Conservation (phyloP, 148 eudicot genomes). For the Salicornia ramosissima region DNA sequence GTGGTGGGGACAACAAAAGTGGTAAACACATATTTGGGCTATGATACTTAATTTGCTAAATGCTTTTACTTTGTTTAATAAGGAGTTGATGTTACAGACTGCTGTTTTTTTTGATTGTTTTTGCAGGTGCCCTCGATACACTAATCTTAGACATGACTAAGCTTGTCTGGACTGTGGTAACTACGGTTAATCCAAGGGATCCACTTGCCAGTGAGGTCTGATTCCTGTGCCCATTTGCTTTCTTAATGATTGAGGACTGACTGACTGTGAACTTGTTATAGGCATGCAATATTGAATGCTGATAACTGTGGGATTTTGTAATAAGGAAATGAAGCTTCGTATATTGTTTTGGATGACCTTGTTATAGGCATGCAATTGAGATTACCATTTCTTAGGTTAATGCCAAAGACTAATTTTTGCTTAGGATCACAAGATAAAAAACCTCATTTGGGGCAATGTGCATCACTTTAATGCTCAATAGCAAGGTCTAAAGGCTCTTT, state of each 20-base stretch:
- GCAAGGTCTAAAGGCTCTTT: background rate
- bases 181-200: slow-evolving; percentile 65
- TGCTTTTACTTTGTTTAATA: background rate
- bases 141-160: slow-evolving; percentile 71
- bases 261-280: background rate
- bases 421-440: background rate
- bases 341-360: background rate
- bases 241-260: background rate
- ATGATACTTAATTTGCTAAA: background rate
- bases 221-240: slow-evolving; percentile 14
- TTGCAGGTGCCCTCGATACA: slow-evolving; percentile 78
- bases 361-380: background rate
- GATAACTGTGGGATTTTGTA: background rate
- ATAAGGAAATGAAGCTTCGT: no score
- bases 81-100: background rate
- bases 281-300: background rate
- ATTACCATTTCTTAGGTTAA: background rate
- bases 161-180: slow-evolving; percentile 59
- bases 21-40: slow-evolving; percentile 33
- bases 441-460: background rate
- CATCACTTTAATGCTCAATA: background rate
- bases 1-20: slow-evolving; percentile 93
- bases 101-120: slow-evolving; percentile 10
- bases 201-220: slow-evolving; percentile 95
- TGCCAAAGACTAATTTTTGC: no score